Conservation (phyloP, 2,329 filamentous ascomycete species). For the Phaeomoniella chlamydospora region DNA sequence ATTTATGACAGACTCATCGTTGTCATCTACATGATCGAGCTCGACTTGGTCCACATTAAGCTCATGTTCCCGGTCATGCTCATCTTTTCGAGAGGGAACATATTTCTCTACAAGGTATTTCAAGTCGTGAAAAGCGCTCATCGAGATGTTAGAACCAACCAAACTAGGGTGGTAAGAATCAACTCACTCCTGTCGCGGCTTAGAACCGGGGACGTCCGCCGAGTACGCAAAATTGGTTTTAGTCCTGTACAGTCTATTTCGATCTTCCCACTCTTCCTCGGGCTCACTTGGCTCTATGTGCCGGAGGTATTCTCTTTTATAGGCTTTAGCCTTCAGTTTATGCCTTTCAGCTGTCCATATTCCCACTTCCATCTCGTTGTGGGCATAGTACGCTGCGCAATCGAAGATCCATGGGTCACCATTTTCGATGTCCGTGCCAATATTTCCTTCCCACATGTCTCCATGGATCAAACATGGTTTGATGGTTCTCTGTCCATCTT, state of each 20-base stretch:
- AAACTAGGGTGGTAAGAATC: no score
- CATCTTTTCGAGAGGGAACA: slow-evolving; percentile 15
- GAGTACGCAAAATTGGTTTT: slow-evolving; percentile 4
- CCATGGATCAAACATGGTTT: slow-evolving; percentile 22
- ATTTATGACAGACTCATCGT: no score
- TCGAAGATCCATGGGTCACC: slow-evolving; percentile 21
- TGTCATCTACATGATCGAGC: no score
- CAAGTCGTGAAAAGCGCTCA: slow-evolving; percentile 23
- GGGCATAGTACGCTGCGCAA: slow-evolving; percentile 21
- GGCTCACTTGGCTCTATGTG: slow-evolving; percentile 3
- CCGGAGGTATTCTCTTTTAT: slow-evolving; percentile 2
- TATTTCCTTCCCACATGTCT: slow-evolving; percentile 27
- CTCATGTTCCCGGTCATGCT: slow-evolving; percentile 15
- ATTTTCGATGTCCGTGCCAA: slow-evolving; percentile 16
- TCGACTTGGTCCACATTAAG: no score
- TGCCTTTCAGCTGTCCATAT: slow-evolving; percentile 6
- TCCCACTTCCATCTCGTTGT: slow-evolving; percentile 4
- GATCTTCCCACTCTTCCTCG: slow-evolving; percentile 5
- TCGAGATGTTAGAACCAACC: no score
- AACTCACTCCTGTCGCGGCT: no score
- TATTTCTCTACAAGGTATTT: slow-evolving; percentile 22
- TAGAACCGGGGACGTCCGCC: no score
- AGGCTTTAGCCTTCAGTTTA: slow-evolving; percentile 3
- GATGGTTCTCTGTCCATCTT: slow-evolving; percentile 11
- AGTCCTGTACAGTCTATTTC: slow-evolving; percentile 6